Percentiles rank a stretch among this genome's conserved stretches.
These are phyloP conservation scores for Patellaria atrata DNA, from an alignment of 495 filamentous ascomycete genomes.

Conservation along the genomic window DNA sequence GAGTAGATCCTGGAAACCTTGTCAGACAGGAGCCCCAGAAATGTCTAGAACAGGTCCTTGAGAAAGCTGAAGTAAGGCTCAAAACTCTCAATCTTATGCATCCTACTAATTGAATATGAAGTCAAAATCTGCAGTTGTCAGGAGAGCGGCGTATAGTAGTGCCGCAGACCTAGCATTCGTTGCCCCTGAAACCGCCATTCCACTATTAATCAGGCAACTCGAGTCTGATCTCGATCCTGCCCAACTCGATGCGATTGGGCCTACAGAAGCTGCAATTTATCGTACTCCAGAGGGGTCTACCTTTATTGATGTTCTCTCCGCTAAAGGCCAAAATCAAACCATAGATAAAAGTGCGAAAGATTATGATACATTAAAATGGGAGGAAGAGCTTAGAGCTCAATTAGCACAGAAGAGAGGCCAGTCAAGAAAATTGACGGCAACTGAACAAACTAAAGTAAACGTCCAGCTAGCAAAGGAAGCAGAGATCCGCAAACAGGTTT, in stretches of 20 bases:
- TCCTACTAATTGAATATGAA: conserved; percentile 8
- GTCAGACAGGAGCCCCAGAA: conserved; percentile 36
- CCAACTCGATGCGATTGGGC: conserved; percentile 55
- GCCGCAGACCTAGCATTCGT: conserved; percentile 89
- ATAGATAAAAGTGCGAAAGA: conserved; percentile 78
- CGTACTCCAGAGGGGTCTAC: conserved; percentile 72
- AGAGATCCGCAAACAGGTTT: conserved; percentile 55
- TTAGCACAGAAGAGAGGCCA: conserved; percentile 84
- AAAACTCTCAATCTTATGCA: conserved; percentile 2
- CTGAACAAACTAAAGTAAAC: conserved; percentile 81
- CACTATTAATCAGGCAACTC: conserved; percentile 60
- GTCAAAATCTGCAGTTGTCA: conserved; percentile 28
- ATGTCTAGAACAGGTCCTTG: conserved; percentile 38
- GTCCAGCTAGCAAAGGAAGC: conserved; percentile 80
- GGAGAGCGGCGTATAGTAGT: conserved; percentile 58
- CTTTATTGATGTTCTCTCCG: conserved; percentile 80
- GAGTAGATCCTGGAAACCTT: conserved; percentile 68
- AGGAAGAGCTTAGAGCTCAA: conserved; percentile 78
- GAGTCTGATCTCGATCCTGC: conserved; percentile 49
- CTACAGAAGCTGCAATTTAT: conserved; percentile 81
- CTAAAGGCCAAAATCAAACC: conserved; percentile 49
- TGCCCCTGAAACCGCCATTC: conserved; percentile 66
- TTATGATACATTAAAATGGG: conserved; percentile 93
- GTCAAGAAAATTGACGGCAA: conserved; percentile 75
- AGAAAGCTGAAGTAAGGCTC: conserved; percentile 34